Conservation (phyloP, 208 protist genomes). For the Strigomonas galati region DNA sequence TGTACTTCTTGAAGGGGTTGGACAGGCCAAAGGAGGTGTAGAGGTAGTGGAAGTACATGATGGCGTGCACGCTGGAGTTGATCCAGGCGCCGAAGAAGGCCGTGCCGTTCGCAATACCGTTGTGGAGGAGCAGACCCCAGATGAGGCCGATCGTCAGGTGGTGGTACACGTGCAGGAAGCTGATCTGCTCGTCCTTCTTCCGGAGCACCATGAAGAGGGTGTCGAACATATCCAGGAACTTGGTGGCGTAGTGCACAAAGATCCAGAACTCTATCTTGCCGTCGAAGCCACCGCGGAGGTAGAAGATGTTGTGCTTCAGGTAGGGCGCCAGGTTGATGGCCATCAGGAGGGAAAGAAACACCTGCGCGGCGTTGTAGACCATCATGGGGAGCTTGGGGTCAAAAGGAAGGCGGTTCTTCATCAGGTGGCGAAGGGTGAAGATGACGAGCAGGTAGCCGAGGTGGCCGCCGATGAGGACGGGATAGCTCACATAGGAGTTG, state of each 20-base stretch:
- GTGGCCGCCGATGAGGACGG: constrained; percentile 47
- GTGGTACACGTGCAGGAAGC: constrained; percentile 91
- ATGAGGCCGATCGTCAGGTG: constrained; percentile 86
- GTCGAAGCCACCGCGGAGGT: constrained; percentile 70
- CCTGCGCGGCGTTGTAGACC: constrained; percentile 83
- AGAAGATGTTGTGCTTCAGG: constrained; percentile 63
- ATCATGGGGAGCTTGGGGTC: constrained; percentile 59
- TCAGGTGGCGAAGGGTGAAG: constrained; percentile 38
- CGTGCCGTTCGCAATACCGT: constrained; percentile 82
- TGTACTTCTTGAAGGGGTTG: constrained; percentile 84
- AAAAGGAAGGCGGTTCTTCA: constrained; percentile 44
- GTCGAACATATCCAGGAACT: constrained; percentile 89
- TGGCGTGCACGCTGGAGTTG: constrained; percentile 83
- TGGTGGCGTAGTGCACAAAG: constrained; percentile 85
- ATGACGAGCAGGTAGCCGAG: constrained; percentile 63
- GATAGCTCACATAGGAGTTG: constrained; percentile 56
- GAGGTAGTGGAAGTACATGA: constrained; percentile 93
- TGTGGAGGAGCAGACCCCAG: constrained; percentile 81
- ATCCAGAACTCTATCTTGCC: constrained; percentile 75
- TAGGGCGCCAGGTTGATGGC: constrained; percentile 50
- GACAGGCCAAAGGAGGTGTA: constrained; percentile 78
- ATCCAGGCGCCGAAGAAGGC: constrained; percentile 88
- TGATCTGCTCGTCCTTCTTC: constrained; percentile 83
- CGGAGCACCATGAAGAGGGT: constrained; percentile 89
- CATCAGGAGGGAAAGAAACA: constrained; percentile 78